Evolutionary conservation across 352 stramenopile species (phyloP), one percentile per base, ranked within the genome.

Genomic region (Globisporangium radiosum): DNA sequence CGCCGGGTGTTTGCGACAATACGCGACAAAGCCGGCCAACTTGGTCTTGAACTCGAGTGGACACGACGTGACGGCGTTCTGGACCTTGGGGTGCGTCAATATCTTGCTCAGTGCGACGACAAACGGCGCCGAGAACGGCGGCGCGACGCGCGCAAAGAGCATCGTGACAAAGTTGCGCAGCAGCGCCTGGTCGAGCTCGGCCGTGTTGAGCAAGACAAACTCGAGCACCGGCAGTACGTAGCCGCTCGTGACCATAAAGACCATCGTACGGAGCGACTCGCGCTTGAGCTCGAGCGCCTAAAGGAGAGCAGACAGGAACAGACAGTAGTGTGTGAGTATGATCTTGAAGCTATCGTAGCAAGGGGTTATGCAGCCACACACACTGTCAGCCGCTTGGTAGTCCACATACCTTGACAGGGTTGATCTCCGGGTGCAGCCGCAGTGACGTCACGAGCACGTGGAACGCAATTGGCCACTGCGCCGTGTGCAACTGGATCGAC

Each of bases 241-340:
- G 44, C 85, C 85, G 60, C 76, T 88, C 5, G 83, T 92, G 63
- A 95, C 91, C 76, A 95, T 88, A 56, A 88, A 90, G 17, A 92
- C 81, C 85, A 95, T 93, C 43, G 76, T 91, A 2, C 85, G 78
- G 47, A 95, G 71, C 14, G 83, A 87, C 60, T 95, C 85, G 1
- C 84, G 79, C 62, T 93, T 93, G 44, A 93, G 67, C 51, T 95
- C 85, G 0, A 95, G 68, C 14, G 81, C 79, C 74, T 83, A 38
- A 38, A 37, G 14, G 13, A n/a, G 44, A 39, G 3, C 8, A 44
- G 4, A 10, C 5, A 19, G 8, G 8, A 42, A 14, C 6, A 11
- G n/a, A 58, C 0, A 54, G 3, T 6, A 25, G 50, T 48, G 14
- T 47, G 37, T 64, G 11, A 40, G 47, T 15, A 38, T 19, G n/a